Evolutionary conservation across 345 rosid genomes (phyloP), one percentile per base, ranked within the genome.

Genomic region (Salix brachista): DNA sequence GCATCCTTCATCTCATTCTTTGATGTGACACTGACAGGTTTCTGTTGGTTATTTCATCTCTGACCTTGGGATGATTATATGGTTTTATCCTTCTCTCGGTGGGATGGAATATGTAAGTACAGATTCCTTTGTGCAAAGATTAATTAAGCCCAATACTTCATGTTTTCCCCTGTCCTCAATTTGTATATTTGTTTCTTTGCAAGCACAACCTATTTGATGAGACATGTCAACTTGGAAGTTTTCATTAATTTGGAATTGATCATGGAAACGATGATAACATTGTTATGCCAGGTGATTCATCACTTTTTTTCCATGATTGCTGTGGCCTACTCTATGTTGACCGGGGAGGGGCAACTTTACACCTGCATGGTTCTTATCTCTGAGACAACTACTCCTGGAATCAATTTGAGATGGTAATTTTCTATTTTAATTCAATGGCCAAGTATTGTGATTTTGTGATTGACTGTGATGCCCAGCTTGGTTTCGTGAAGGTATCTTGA

Each of bases 31-130:
- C 76, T 77, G 36, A 79, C 90, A 94, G 98, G 86, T 89, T 72
- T 92, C 97, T 72, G 91, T 90, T 84, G 97, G 98, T 32, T 94
- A 92, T 88, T 94, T 94, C 85, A 71, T 90, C 48, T 80, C 87
- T 10, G 98, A 94, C 83, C 90, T 94, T 65, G 91, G 78, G 71
- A 91, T 91, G 94, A 94, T 90, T 73, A 70, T 85, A 72, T 92
- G 97, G 97, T 77, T 86, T 62, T 92, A 89, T 84, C 98, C 98
- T 71, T 87, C 91, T 77, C 81, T 92, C 66, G 97, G 98, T 60
- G 98, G 97, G 75, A 80, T 86, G 78, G 97, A 94, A 80, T 94
- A 88, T 84, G 97, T 90, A 87, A 91, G 98, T 83, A 28, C 28
- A 19, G 11, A 26, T 56, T 39, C n/a, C 39, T 65, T 12, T 1